Percentiles rank a stretch among this genome's conserved stretches.
These are phyloP conservation scores for Bothia castanella DNA, from an alignment of 1,284 basidiomycete genomes.

Conservation along the genomic window DNA sequence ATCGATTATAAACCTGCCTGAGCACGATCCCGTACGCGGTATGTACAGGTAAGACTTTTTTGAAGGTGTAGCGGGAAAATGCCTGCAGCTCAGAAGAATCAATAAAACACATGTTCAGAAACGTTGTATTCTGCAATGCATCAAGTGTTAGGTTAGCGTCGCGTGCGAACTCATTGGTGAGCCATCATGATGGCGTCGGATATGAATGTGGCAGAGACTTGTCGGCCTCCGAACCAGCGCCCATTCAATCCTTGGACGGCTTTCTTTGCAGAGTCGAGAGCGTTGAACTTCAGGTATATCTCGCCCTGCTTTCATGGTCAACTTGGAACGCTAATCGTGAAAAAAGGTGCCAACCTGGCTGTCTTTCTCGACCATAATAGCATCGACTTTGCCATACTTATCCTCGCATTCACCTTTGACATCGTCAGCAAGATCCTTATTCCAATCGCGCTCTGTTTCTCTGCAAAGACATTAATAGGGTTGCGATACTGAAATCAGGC, in stretches of 20 bases:
- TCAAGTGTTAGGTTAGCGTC: conserved; percentile 28
- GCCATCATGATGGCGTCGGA: conserved; percentile 92
- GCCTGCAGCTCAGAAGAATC: conserved; percentile 34
- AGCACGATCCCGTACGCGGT: conserved; percentile 29
- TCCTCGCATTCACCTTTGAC: conserved; percentile 90
- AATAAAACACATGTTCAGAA: conserved; percentile 24
- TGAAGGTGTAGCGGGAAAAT: conserved; percentile 29
- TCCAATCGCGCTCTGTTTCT: conserved; percentile 96
- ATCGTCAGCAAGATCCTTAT: conserved; percentile 92
- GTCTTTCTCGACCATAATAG: conserved; percentile 93
- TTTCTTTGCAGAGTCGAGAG: conserved; percentile 74
- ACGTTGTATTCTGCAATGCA: conserved; percentile 28
- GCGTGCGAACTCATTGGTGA: conserved; percentile 53
- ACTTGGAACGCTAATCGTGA: neutral
- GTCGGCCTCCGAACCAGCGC: conserved; percentile 91
- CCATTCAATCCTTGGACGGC: conserved; percentile 89
- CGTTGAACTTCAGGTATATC: conserved; percentile 92
- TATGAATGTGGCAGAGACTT: conserved; percentile 82
- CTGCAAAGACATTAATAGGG: conserved; percentile 37
- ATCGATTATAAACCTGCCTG: conserved; percentile 35
- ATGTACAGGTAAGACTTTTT: conserved; percentile 34
- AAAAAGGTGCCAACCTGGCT: conserved; percentile 61
- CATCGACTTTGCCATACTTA: conserved; percentile 85
- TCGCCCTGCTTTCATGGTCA: conserved; percentile 69
- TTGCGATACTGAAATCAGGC: conserved; percentile 9